Evolutionary conservation across 371 early-diverging fungal genomes (phyloP), one percentile per base, ranked within the genome.

Genomic region (Lichtheimia hyalospora): DNA sequence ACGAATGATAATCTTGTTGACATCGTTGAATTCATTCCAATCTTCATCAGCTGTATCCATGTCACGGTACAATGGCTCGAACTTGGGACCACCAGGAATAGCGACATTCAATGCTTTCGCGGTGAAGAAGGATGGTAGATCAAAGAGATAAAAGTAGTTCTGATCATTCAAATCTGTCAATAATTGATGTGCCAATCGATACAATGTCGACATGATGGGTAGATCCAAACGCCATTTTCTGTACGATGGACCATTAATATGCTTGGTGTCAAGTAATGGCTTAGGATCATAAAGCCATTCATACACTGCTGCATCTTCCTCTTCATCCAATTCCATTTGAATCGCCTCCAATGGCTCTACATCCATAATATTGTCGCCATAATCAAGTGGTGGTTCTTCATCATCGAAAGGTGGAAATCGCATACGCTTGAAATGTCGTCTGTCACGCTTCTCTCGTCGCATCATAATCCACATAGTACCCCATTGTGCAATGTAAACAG

Each of bases 1-100:
- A 50, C 99, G 93, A 58, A 99, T 95, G 63, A 99, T 97, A 61
- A 99, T 92, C 79, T 98, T 98, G 92, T 96, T 94, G 81, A 99
- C 96, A 69, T 99, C 99, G 82, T 99, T 99, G 77, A 99, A 99
- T 74, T 98, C 99, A 72, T 98, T 99, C 99, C 99, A 99, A 79
- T 99, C 98, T 67, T 99, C 98, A 71, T 99, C 98, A 3, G 89
- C 91, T 4, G 94, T 86, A 64, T 99, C 96, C 64, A 94, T 83
- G 70, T 98, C 99, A 41, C 95, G 88, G 71, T 92, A 93, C 48
- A 99, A 81, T 13, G 98, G 98, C 72, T 99, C 99, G 55, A 98
- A 99, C 66, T 96, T 96, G 34, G 98, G 97, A 25, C 99, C 99
- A 62, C 98, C 97, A 2, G 99, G 99, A 66, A 99, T 95, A n/a